Base-by-base conservation (phyloP, 2,329 filamentous ascomycete species). In the Colletotrichum echinochloae region DNA sequence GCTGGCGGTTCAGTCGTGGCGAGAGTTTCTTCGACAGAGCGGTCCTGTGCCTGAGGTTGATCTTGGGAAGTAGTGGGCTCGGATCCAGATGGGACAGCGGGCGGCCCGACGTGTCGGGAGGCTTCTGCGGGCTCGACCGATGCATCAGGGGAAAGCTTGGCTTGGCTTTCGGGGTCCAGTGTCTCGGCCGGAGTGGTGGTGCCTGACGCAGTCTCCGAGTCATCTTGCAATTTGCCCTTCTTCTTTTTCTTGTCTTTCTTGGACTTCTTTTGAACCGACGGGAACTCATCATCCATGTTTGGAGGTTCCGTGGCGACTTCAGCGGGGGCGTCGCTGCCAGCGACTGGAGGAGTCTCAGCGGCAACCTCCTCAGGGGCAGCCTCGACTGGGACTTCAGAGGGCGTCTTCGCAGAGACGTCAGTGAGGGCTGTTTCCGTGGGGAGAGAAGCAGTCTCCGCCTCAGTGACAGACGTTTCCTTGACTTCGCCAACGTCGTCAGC, bases 241-340 rank as follows among this genome's bases (percentile, higher is more conserved):
- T 65, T 72, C 51, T 65, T 73, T 63, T 74, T 75, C 59, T 66
- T 72, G 41, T 68, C 73, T 65, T 74, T 76, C 48, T 67, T 76
- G 2, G 72, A 72, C 35, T 55, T 70, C 61, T 68, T 71, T 33
- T 35, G 37, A 23, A 44, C 11, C 28, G 71, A 57, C 23, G 73
- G 54, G 30, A 63, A 33, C 23, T 65, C 70, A 5, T 76, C 73
- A n/a, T 76, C 74, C 26, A 73, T 71, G 48, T 74, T 69, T 20
- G 30, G n/a, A 20, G 18, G 9, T 18, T 59, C 44, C 12, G 18
- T 18, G 35, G 39, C 20, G 14, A 18, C 8, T 8, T 59, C 30
- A 30, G n/a, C 7, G 46, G 41, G 20, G n/a, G 54, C 33, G 23
- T 59, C 54, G 30, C 30, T 26, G 41, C 33, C 14, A 37, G 54